phyloP scores from a whole-genome alignment of 2,329 filamentous ascomycete species.

The Rhynchosporium agropyri region DNA sequence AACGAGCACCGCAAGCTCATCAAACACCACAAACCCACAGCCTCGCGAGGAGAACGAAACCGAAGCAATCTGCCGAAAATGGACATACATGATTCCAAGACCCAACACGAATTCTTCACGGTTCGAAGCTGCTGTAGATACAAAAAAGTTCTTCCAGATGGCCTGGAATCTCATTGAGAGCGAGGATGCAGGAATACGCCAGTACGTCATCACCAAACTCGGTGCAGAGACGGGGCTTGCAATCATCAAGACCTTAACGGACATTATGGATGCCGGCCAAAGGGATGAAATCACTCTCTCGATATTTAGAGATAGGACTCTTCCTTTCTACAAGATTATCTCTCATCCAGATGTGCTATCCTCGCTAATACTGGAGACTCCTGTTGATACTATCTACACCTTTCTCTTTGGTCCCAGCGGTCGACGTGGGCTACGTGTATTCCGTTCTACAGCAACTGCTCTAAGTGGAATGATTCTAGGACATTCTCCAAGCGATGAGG shows the following conservation, averaged over 20 bases:
- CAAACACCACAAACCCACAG: constrained; percentile 24
- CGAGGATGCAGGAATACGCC: constrained; percentile 34
- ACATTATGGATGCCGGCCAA: constrained; percentile 29
- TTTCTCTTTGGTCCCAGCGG: constrained; percentile 48
- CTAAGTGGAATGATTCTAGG: constrained; percentile 32
- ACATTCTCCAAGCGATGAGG: constrained; percentile 26
- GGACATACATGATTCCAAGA: constrained; percentile 37
- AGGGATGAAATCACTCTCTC: constrained; percentile 26
- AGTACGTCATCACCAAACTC: constrained; percentile 35
- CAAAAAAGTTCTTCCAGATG: constrained; percentile 33
- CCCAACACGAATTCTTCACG: constrained; percentile 25
- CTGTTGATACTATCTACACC: constrained; percentile 49
- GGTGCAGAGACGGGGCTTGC: constrained; percentile 32
- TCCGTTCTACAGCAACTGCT: constrained; percentile 39
- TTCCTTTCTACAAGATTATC: constrained; percentile 48
- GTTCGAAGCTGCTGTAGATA: constrained; percentile 29
- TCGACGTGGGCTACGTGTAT: constrained; percentile 43
- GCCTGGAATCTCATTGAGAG: constrained; percentile 35
- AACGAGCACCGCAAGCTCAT: constrained; percentile 22
- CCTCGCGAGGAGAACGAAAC: constrained; percentile 30
- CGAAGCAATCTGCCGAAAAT: constrained; percentile 33
- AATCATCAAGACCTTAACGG: constrained; percentile 33
- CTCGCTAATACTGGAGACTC: constrained; percentile 47
- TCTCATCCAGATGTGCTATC: constrained; percentile 46
- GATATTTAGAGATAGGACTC: constrained; percentile 39